A percentile compares a stretch with the other conserved stretches of the same genome.
Evolutionary conservation across 2,329 filamentous ascomycete genomes (phyloP).

Genomic region (Talaromyces sp.): DNA sequence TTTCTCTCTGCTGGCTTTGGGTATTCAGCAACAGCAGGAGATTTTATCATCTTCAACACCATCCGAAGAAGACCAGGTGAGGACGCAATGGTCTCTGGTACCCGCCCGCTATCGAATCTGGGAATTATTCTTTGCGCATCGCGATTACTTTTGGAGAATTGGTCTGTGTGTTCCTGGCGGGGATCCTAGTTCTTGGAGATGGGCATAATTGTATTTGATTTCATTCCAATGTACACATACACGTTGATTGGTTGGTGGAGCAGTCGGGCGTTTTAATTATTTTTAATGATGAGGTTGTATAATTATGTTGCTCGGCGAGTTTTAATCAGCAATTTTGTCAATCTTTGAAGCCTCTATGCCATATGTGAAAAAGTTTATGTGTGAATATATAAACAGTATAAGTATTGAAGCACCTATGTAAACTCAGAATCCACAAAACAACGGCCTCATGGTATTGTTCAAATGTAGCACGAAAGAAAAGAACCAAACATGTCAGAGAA

Average conservation of each 20-base stretch:
- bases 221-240: not conserved
- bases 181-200: conserved; percentile 28
- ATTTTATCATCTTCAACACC: not conserved
- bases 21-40: not conserved
- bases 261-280: not conserved
- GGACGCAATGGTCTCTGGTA: conserved; percentile 23
- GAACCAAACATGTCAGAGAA: not conserved
- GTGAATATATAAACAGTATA: not conserved
- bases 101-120: conserved; percentile 70
- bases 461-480: conserved; percentile 1
- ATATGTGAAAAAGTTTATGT: too few relatives aligned
- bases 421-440: not conserved
- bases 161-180: conserved; percentile 84
- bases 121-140: conserved; percentile 87
- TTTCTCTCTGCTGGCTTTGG: not conserved
- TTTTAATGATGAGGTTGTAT: not conserved
- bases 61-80: not conserved
- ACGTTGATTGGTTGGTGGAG: not conserved
- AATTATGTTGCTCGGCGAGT: not conserved
- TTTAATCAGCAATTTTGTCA: not conserved
- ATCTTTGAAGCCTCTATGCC: too few relatives aligned
- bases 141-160: conserved; percentile 94
- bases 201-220: not conserved
- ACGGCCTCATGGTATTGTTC: conserved; percentile 4
- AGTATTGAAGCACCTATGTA: not conserved